Evolutionary conservation across 345 rosid species (phyloP).

Genomic region (Alliaria petiolata): DNA sequence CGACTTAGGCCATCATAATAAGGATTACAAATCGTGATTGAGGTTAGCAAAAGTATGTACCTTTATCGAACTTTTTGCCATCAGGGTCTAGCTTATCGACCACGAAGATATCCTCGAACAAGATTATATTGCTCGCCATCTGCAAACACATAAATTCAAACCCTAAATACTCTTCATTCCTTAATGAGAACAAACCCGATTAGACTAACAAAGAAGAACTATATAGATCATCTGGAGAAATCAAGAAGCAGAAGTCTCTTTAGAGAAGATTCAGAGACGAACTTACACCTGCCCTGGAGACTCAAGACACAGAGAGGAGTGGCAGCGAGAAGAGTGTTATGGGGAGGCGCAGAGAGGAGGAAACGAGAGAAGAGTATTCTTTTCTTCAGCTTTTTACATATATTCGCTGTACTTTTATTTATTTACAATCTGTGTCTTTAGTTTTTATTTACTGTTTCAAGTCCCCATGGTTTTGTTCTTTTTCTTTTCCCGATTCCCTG

Average conservation of each 20-base stretch:
- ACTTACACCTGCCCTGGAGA: not conserved
- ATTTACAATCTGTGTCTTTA: too few relatives aligned
- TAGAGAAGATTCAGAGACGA: not conserved
- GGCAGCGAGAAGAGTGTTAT: not conserved
- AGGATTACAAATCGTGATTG: not conserved
- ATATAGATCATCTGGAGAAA: not conserved
- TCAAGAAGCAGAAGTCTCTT: not conserved
- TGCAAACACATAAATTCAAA: not conserved
- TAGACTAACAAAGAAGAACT: not conserved
- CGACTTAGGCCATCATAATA: not conserved
- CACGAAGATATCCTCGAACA: slow-evolving; percentile 61
- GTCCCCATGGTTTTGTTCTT: too few relatives aligned
- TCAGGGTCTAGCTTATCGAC: slow-evolving; percentile 58
- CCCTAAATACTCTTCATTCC: slow-evolving; percentile 13
- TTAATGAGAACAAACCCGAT: not conserved
- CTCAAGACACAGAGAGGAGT: not conserved
- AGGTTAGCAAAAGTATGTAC: slow-evolving; percentile 26
- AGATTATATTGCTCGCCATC: slow-evolving; percentile 30
- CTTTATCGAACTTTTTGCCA: slow-evolving; percentile 82
- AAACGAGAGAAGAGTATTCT: not conserved
- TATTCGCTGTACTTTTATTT: too few relatives aligned
- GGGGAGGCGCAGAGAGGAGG: not conserved
- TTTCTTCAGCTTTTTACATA: not conserved
- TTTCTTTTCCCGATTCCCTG: too few relatives aligned
- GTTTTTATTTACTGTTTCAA: too few relatives aligned